Conservation (phyloP, 2,329 filamentous ascomycete genomes). For the Apiospora kogelbergensis region DNA sequence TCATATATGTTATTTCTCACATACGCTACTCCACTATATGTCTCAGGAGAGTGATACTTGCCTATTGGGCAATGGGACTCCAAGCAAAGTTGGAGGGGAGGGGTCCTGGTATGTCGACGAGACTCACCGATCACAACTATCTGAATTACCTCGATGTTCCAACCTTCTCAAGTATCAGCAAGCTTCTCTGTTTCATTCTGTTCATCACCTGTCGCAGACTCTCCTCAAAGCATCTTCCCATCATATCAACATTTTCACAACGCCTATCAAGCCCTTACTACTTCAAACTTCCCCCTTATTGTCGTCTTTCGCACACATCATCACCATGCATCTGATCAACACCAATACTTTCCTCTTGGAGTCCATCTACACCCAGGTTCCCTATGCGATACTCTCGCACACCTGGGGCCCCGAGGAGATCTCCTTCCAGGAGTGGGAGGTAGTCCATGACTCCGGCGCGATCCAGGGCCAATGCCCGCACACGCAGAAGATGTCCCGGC, state of each 20-base stretch:
- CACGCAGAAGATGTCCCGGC: neutral
- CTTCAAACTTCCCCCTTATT: neutral
- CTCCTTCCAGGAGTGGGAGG: conserved; percentile 31
- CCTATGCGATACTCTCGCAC: conserved; percentile 41
- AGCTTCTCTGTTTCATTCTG: too few relatives aligned
- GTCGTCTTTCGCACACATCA: neutral
- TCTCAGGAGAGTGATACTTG: neutral
- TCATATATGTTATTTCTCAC: neutral
- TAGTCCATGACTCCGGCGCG: conserved; percentile 19
- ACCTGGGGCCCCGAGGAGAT: conserved; percentile 36
- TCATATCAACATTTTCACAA: neutral
- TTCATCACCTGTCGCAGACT: too few relatives aligned
- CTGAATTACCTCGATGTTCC: neutral
- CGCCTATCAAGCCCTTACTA: neutral
- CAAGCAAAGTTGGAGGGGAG: too few relatives aligned
- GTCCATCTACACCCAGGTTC: conserved; percentile 30
- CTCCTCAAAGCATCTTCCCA: neutral
- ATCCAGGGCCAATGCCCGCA: conserved; percentile 17
- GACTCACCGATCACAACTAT: neutral
- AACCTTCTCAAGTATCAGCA: neutral
- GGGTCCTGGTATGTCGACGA: neutral
- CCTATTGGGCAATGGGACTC: neutral
- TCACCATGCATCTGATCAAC: conserved; percentile 38
- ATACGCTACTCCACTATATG: neutral
- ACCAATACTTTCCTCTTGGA: conserved; percentile 32